Conservation (phyloP, 495 filamentous ascomycete genomes). For the Hypoxylon crocopeplum region DNA sequence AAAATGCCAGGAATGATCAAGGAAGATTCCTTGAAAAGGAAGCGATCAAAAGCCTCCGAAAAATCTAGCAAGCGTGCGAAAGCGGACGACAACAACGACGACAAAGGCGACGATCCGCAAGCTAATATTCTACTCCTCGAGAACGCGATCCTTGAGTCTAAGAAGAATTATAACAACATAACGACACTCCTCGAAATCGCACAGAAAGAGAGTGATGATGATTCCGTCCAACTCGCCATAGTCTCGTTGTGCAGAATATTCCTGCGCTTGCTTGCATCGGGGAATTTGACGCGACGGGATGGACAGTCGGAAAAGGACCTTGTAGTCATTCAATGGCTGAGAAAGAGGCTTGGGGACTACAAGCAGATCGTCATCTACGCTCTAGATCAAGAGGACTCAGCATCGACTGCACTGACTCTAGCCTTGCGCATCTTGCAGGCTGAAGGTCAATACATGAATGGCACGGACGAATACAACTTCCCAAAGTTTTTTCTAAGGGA, state of each 20-base stretch:
- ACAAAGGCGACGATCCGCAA: constrained; percentile 57
- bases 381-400: constrained; percentile 58
- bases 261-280: constrained; percentile 77
- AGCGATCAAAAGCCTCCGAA: constrained; percentile 44
- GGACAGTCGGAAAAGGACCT: constrained; percentile 73
- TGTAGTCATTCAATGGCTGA: constrained; percentile 80
- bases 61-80: constrained; percentile 49
- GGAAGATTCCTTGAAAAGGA: constrained; percentile 50
- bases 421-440: constrained; percentile 85
- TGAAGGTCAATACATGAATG: constrained; percentile 67
- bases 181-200: constrained; percentile 70
- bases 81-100: constrained; percentile 49
- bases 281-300: constrained; percentile 68
- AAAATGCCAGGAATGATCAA: constrained; percentile 38
- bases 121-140: constrained; percentile 73
- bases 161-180: constrained; percentile 93
- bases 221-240: constrained; percentile 62
- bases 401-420: constrained; percentile 71
- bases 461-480: constrained; percentile 69
- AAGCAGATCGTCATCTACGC: constrained; percentile 61
- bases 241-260: constrained; percentile 92
- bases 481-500: constrained; percentile 65
- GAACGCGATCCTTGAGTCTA: constrained; percentile 78
- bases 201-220: constrained; percentile 46
- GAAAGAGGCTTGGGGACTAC: constrained; percentile 74